Evolutionary conservation across 1,284 basidiomycete species (phyloP).

Genomic region (Cutaneotrichosporon spelunceum): DNA sequence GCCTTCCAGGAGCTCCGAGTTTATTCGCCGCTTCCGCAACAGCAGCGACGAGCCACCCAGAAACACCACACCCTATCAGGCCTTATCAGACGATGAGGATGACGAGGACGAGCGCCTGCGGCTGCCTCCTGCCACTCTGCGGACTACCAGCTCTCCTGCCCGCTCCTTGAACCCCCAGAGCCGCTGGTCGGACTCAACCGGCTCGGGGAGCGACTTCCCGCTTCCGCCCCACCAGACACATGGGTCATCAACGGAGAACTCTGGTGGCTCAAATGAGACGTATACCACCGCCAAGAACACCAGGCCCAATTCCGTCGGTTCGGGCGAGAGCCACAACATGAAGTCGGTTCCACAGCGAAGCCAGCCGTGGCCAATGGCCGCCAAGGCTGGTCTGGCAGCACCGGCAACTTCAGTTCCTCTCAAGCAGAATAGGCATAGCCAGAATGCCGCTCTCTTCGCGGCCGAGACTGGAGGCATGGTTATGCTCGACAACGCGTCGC

Average conservation of each 20-base stretch:
- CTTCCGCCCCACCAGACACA: neutral
- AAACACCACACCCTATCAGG: constrained; percentile 1
- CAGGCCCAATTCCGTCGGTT: neutral
- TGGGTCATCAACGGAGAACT: neutral
- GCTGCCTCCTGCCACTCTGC: neutral
- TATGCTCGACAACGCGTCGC: constrained; percentile 9
- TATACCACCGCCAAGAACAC: constrained; percentile 7
- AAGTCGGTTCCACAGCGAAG: neutral
- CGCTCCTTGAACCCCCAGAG: neutral
- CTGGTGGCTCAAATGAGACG: constrained; percentile 4
- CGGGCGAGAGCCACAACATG: neutral
- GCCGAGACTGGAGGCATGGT: constrained; percentile 41
- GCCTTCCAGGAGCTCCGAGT: constrained; percentile 15
- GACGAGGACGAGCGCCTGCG: constrained; percentile 15
- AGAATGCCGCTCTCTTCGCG: constrained; percentile 34
- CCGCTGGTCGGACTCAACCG: neutral
- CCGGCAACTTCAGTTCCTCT: neutral
- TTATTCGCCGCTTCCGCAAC: constrained; percentile 13
- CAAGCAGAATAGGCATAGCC: constrained; percentile 25
- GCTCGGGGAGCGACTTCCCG: neutral
- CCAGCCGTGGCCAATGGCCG: constrained; percentile 10
- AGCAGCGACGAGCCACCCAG: neutral
- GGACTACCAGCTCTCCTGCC: neutral
- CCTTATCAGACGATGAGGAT: constrained; percentile 7
- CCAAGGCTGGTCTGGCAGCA: constrained; percentile 8